phyloP scores from a whole-genome alignment of 2,329 filamentous ascomycete genomes.

The Diaporthe amygdali region DNA sequence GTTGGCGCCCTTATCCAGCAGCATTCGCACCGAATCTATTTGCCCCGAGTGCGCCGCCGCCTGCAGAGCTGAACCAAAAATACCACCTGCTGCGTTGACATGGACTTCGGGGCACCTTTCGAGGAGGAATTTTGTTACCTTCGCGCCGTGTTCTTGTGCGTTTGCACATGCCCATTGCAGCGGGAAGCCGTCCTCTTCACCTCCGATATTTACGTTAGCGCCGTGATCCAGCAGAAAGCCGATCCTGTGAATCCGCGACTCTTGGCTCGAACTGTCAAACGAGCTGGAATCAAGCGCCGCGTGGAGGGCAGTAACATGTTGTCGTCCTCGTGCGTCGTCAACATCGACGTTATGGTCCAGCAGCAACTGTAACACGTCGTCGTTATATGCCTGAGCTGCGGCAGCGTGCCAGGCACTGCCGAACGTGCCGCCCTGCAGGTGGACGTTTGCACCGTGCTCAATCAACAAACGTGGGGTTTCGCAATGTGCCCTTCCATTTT shows the following conservation, averaged over 20 bases:
- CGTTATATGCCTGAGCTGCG: not conserved
- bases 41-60: not conserved
- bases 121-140: not conserved
- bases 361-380: not conserved
- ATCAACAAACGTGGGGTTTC: not conserved
- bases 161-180: not conserved
- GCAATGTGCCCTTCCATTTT: accelerated
- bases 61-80: not conserved
- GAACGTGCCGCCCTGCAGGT: not conserved
- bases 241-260: not conserved
- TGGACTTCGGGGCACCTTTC: not conserved
- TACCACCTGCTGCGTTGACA: not conserved
- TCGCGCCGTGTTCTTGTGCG: not conserved
- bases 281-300: not conserved
- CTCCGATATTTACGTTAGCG: not conserved
- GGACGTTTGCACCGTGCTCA: not conserved
- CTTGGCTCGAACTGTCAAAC: not conserved
- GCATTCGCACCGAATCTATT: not conserved
- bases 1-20: not conserved
- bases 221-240: not conserved
- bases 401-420: not conserved
- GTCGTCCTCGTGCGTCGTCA: not conserved
- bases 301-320: not conserved
- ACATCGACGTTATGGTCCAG: not conserved
- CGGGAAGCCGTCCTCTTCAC: not conserved